Conservation (phyloP, 495 filamentous ascomycete species). For the Penicillium alfredii region DNA sequence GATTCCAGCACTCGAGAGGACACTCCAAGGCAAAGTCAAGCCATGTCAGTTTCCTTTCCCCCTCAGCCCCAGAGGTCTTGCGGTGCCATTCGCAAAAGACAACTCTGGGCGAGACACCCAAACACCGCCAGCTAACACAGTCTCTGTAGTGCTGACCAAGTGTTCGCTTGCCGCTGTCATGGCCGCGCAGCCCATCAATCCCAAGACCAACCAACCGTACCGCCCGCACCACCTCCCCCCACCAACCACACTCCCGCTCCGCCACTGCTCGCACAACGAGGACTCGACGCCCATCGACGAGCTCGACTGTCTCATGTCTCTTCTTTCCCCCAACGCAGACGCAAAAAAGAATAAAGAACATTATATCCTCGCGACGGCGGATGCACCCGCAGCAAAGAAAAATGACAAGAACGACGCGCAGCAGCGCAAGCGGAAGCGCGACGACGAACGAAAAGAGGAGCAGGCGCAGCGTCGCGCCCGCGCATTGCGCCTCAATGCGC, state of each 20-base stretch:
- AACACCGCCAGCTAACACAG: slow-evolving; percentile 12
- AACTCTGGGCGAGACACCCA: no score
- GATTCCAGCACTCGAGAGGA: slow-evolving; percentile 60
- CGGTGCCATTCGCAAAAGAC: no score
- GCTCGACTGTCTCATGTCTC: slow-evolving; percentile 67
- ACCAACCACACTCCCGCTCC: slow-evolving; percentile 60
- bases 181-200: slow-evolving; percentile 40
- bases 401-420: slow-evolving; percentile 15
- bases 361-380: slow-evolving; percentile 76
- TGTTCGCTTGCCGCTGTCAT: slow-evolving; percentile 47
- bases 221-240: slow-evolving; percentile 40
- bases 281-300: slow-evolving; percentile 70
- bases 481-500: slow-evolving; percentile 28
- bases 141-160: slow-evolving; percentile 52
- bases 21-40: slow-evolving; percentile 77
- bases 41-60: slow-evolving; percentile 51
- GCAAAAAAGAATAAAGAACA: slow-evolving; percentile 72
- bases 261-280: slow-evolving; percentile 84
- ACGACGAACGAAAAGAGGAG: slow-evolving; percentile 29
- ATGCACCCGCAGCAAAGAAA: slow-evolving; percentile 26
- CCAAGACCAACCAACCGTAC: slow-evolving; percentile 38
- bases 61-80: no score
- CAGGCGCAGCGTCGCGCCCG: slow-evolving; percentile 30
- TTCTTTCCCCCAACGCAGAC: slow-evolving; percentile 65
- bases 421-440: slow-evolving; percentile 23